Base-by-base conservation (phyloP, 2,329 filamentous ascomycete genomes). In the Lanzia echinophila region DNA sequence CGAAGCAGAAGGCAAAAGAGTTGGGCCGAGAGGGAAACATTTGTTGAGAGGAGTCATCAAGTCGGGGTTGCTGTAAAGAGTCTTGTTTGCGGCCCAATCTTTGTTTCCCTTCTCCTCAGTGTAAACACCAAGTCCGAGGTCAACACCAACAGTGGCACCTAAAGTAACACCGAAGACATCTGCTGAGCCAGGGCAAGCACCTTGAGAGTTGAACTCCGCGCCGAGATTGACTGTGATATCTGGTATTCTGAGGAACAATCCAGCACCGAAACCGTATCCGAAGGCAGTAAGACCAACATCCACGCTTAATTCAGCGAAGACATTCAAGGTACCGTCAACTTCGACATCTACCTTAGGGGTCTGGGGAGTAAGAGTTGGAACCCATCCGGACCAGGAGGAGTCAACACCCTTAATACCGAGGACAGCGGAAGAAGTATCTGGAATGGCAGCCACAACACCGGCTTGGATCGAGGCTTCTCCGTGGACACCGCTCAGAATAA, bases 121-220 rank as follows among this genome's bases (percentile, higher is more conserved):
- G 17, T 53, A 53, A 2, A 53, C 50, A 48, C 50, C 50, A 33
- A 53, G 43, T 6, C 15, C 24, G 13, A 53, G 43, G 6, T 53
- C n/a, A 7, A 41, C 43, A 53, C 50, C 43, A 17, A 53, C 50
- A 5, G 43, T 53, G 17, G 33, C 17, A 22, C 31, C 50, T 3
- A 53, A 47, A 3, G 22, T 53, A 6, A 53, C 50, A 53, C 50
- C 50, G 4, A 53, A 47, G 19, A 53, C 43, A 53, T 53, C 50
- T 2, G 20, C 22, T 34, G 50, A 53, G 10, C 43, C 50, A 24
- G 43, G 15, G 19, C 50, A 53, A 32, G 11, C 50, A 47, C 50
- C 50, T 48, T 53, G 50, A 19, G 50, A 47, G 34, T 53, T 53
- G 7, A 53, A 53, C 15, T 47, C 43, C 1, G 50, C 50, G 15